Conservation (phyloP, 1,139 yeast species). For the Taphrina confusa region DNA sequence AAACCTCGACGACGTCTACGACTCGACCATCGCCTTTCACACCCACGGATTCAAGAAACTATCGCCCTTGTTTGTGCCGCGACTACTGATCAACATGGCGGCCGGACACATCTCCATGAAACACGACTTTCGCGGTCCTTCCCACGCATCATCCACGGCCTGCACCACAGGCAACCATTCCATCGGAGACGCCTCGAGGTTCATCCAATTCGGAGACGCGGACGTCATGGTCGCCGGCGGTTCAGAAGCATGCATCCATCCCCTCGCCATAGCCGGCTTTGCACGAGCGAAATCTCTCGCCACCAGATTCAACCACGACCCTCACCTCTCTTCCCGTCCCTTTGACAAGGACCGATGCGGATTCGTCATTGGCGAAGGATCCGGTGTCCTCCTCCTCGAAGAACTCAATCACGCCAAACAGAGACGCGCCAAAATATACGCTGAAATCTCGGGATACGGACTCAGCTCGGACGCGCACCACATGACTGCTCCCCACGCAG, state of each 20-base stretch:
- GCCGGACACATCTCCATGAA: conserved; percentile 86
- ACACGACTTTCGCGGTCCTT: conserved; percentile 69
- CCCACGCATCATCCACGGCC: conserved; percentile 87
- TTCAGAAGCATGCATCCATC: conserved; percentile 83
- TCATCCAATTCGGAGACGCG: conserved; percentile 76
- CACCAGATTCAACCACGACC: conserved; percentile 62
- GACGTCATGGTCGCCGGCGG: conserved; percentile 92
- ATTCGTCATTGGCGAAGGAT: conserved; percentile 91
- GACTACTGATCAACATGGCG: conserved; percentile 85
- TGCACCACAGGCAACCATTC: conserved; percentile 96
- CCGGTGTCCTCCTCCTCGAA: conserved; percentile 68
- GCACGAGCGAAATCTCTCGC: conserved; percentile 83
- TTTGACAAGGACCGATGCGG: conserved; percentile 79
- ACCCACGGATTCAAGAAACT: conserved; percentile 66
- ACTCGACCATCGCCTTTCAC: conserved; percentile 57
- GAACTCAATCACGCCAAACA: conserved; percentile 69
- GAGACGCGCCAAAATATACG: conserved; percentile 70
- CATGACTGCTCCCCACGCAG: conserved; percentile 83
- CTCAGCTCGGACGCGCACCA: conserved; percentile 89
- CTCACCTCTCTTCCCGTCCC: conserved; percentile 75
- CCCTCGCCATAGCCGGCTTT: conserved; percentile 86
- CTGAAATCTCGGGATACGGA: conserved; percentile 85
- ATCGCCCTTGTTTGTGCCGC: conserved; percentile 85
- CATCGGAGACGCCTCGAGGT: conserved; percentile 86
- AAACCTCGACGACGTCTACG: conserved; percentile 72